Evolutionary conservation across 352 stramenopile species (phyloP).

Genomic region (Phytophthora constricta): DNA sequence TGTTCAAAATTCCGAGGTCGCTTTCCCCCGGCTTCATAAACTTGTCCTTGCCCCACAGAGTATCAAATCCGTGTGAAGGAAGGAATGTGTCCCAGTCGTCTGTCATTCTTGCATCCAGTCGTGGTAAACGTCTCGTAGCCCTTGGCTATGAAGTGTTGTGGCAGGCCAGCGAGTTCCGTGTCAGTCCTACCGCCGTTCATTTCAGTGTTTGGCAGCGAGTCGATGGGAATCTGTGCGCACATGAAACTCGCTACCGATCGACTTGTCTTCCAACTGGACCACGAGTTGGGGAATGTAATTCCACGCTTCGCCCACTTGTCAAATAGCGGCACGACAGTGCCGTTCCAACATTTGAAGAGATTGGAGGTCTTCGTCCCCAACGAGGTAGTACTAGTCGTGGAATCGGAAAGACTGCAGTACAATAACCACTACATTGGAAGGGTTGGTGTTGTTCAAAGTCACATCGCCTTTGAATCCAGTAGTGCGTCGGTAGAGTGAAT

Average conservation of each 20-base stretch:
- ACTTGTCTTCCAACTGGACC: constrained; percentile 62
- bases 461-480: constrained; percentile 55
- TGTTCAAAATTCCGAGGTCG: constrained; percentile 37
- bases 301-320: constrained; percentile 55
- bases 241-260: constrained; percentile 60
- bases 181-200: constrained; percentile 34
- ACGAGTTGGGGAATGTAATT: constrained; percentile 57
- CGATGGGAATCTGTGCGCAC: constrained; percentile 55
- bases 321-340: constrained; percentile 53
- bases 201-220: constrained; percentile 41
- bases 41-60: constrained; percentile 40
- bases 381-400: constrained; percentile 56
- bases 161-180: constrained; percentile 45
- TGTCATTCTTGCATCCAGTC: constrained; percentile 44
- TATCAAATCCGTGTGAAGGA: constrained; percentile 51
- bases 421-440: constrained; percentile 57
- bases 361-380: constrained; percentile 49
- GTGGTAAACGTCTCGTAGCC: constrained; percentile 53
- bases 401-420: constrained; percentile 62
- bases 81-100: constrained; percentile 58
- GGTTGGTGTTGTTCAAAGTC: constrained; percentile 31
- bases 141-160: constrained; percentile 59
- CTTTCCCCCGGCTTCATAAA: constrained; percentile 43
- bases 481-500: constrained; percentile 24
- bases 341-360: constrained; percentile 36